A percentile compares a stretch with the other conserved stretches of the same genome.
phyloP scores from a whole-genome alignment of 768 basidiomycete species.

The Calvatia gigantea region DNA sequence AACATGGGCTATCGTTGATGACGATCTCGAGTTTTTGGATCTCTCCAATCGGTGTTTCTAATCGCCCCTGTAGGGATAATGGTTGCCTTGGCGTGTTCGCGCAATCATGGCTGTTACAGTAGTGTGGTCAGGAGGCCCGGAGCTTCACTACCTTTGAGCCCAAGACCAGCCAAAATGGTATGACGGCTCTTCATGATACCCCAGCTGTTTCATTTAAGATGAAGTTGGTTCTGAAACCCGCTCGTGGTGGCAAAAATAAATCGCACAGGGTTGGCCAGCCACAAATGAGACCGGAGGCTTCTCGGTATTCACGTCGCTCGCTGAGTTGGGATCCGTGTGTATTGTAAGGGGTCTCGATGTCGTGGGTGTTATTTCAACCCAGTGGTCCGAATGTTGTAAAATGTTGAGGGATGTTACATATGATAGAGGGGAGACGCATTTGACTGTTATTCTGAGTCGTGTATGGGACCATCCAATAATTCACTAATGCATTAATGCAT shows the following conservation, averaged over 20 bases:
- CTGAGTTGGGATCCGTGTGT: no score
- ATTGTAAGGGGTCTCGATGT: no score
- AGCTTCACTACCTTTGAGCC: slow-evolving; percentile 29
- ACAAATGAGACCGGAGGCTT: slow-evolving; percentile 34
- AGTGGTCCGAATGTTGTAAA: neutral
- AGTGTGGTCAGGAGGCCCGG: slow-evolving; percentile 33
- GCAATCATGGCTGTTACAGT: slow-evolving; percentile 27
- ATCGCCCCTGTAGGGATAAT: slow-evolving; percentile 10
- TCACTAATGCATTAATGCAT: no score
- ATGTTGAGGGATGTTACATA: neutral
- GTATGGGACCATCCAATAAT: neutral
- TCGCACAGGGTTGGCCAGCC: slow-evolving; percentile 37
- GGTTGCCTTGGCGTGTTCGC: slow-evolving; percentile 24
- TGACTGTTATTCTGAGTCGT: slow-evolving; percentile 20
- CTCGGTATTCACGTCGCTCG: no score
- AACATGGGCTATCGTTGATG: slow-evolving; percentile 35
- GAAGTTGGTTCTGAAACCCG: no score
- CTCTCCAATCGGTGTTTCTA: slow-evolving; percentile 18
- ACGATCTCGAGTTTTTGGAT: slow-evolving; percentile 30
- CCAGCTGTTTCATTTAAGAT: slow-evolving; percentile 25
- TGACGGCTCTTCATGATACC: slow-evolving; percentile 37
- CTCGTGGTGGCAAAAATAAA: neutral
- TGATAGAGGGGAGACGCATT: neutral
- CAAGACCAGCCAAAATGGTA: slow-evolving; percentile 32
- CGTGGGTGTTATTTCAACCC: no score